These are phyloP conservation scores for Pigoraptor vietnamica DNA, from an alignment of 78 protist species.

Conservation along the genomic window DNA sequence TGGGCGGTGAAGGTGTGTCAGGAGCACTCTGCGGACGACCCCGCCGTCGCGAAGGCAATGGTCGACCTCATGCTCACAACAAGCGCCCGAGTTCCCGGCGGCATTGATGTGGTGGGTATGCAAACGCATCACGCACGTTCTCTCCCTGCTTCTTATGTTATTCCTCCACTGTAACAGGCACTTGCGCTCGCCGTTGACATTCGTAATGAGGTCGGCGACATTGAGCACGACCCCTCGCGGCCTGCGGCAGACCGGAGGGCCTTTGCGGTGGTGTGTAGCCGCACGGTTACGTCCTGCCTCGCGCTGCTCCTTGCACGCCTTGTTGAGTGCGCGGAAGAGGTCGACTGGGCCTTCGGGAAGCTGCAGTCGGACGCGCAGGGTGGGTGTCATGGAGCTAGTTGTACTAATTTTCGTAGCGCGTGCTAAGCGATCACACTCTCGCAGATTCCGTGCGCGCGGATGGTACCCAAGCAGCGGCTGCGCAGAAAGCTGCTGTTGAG, in stretches of 20 bases:
- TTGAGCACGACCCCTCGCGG: background rate
- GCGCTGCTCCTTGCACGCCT: background rate
- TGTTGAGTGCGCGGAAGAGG: background rate
- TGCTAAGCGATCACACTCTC: no score
- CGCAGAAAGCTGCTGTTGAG: no score
- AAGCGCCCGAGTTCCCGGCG: background rate
- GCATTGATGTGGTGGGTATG: background rate
- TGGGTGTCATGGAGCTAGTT: background rate
- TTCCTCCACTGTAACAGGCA: no score
- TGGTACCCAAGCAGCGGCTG: no score
- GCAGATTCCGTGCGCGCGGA: no score
- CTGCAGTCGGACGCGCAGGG: background rate
- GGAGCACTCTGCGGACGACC: background rate
- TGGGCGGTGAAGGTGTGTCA: background rate
- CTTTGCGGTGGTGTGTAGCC: background rate
- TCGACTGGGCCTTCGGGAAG: background rate
- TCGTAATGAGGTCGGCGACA: background rate
- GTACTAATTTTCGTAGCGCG: no score
- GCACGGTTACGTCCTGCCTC: background rate
- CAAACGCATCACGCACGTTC: no score
- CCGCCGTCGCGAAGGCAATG: background rate
- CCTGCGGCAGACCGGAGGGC: background rate
- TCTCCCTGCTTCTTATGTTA: no score
- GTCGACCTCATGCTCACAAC: background rate
- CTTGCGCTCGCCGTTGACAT: background rate